Evolutionary conservation across 2,329 filamentous ascomycete species (phyloP), one percentile per base, ranked within the genome.

Genomic region (Xylaria sp.): DNA sequence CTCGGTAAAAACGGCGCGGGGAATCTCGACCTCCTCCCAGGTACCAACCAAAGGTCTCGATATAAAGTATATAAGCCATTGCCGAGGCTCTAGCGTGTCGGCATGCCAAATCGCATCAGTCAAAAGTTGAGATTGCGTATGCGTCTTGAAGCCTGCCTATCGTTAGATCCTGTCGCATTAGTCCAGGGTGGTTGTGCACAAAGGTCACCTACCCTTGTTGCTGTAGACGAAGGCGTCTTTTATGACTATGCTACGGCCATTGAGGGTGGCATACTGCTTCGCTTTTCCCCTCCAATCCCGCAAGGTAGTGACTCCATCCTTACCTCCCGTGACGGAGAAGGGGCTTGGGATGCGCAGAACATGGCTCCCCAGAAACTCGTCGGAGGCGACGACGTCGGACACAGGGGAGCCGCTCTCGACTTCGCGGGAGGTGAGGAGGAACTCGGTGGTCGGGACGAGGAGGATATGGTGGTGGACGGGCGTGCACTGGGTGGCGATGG

Each of bases 11-110:
- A 86, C 67, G 1, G 93, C 92, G 2, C 90, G 88, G 4, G 84
- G 77, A 52, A 94, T 89, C 67, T 87, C 89, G 54, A 87, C 83
- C 53, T 92, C 86, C 72, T 97, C 93, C 82, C 90, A 94, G 0
- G 86, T 84, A 23, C 95, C 95, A 19, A 97, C 86, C 54, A 99
- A 80, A 1, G 95, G 95, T 54, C 87, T 89, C 25, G 94, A 95
- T 66, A 99, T 96, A 77, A 94, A 97, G 83, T 98, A 98, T 63
- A 99, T 85, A 45, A 99, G 87, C 93, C 95, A 99, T 84, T 94
- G 92, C 70, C 93, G 90, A 14, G 92, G 89, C 71, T 98, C 94
- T 71, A 92, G 86, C n/a, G 87, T 88, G 72, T 97, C 92, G 51
- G 92, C 89, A 73, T 96, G 96, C 85, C 92, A 98, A 40, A 97